Percentiles rank a stretch among this genome's conserved stretches.
Evolutionary conservation across 257 asterid species (phyloP).

Genomic region (Solanum raphanifolium): DNA sequence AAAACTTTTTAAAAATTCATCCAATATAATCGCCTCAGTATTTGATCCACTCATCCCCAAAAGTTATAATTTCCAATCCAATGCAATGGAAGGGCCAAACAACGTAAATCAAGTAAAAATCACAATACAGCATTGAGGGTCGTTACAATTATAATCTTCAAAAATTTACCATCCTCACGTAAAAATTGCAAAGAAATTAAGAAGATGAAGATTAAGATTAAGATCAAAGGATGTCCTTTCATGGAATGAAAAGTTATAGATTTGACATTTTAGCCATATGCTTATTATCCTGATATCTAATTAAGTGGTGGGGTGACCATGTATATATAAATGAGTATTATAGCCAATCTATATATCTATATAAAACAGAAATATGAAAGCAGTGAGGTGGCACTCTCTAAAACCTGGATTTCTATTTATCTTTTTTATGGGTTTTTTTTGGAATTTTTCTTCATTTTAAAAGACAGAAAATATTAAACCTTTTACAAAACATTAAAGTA

Average conservation of each 20-base stretch:
- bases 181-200: neutral
- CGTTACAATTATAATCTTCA: neutral
- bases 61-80: neutral
- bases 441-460: too few relatives aligned
- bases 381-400: too few relatives aligned
- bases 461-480: too few relatives aligned
- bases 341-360: too few relatives aligned
- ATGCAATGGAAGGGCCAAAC: neutral
- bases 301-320: neutral
- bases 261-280: neutral
- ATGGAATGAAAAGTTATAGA: neutral
- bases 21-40: too few relatives aligned
- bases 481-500: too few relatives aligned
- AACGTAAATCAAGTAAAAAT: too few relatives aligned
- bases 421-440: too few relatives aligned
- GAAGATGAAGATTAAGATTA: neutral
- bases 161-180: neutral
- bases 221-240: neutral
- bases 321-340: neutral
- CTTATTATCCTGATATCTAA: neutral
- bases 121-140: too few relatives aligned
- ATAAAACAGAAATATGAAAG: too few relatives aligned
- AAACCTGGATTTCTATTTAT: too few relatives aligned
- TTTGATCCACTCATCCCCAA: neutral
- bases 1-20: too few relatives aligned